Conservation (phyloP, 805 yeast genomes). For the Blastobotrys terrestris region DNA sequence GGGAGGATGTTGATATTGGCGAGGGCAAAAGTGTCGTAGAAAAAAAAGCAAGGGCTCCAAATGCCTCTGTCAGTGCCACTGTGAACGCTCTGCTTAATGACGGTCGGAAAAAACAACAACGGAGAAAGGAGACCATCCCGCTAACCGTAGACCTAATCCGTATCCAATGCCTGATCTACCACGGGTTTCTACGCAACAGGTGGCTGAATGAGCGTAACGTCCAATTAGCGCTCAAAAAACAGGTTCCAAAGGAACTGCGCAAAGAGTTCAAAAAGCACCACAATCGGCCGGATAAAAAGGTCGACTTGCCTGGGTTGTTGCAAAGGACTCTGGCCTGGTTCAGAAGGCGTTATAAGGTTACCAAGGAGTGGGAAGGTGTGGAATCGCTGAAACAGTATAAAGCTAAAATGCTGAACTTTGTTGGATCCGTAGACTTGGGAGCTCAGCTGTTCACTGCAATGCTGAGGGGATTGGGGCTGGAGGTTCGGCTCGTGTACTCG, state of each 20-base stretch:
- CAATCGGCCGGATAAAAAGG: neutral
- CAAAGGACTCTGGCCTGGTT: neutral
- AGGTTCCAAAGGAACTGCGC: slow-evolving; percentile 29
- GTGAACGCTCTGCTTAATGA: slow-evolving; percentile 29
- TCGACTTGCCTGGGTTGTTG: neutral
- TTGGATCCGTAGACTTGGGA: slow-evolving; percentile 64
- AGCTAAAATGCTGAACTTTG: slow-evolving; percentile 26
- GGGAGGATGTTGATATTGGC: neutral
- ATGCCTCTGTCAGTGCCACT: too few species aligned
- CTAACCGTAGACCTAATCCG: slow-evolving; percentile 1
- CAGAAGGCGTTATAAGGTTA: slow-evolving; percentile 18
- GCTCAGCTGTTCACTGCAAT: slow-evolving; percentile 70
- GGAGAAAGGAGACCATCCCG: slow-evolving; percentile 30
- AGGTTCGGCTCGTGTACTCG: slow-evolving; percentile 62
- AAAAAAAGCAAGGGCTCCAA: too few species aligned
- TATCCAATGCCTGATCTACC: slow-evolving; percentile 24
- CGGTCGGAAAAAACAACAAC: slow-evolving; percentile 48
- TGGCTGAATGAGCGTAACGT: slow-evolving; percentile 54
- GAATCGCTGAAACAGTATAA: slow-evolving; percentile 40
- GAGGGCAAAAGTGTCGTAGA: too few species aligned
- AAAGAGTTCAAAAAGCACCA: neutral
- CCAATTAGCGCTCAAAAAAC: slow-evolving; percentile 19
- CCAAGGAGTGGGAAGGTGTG: slow-evolving; percentile 35
- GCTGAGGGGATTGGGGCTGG: slow-evolving; percentile 55
- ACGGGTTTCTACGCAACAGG: slow-evolving; percentile 54